Percentiles rank a stretch among this genome's conserved stretches.
Evolutionary conservation across 2,329 filamentous ascomycete species (phyloP).

Genomic region (Daldinia sp.): DNA sequence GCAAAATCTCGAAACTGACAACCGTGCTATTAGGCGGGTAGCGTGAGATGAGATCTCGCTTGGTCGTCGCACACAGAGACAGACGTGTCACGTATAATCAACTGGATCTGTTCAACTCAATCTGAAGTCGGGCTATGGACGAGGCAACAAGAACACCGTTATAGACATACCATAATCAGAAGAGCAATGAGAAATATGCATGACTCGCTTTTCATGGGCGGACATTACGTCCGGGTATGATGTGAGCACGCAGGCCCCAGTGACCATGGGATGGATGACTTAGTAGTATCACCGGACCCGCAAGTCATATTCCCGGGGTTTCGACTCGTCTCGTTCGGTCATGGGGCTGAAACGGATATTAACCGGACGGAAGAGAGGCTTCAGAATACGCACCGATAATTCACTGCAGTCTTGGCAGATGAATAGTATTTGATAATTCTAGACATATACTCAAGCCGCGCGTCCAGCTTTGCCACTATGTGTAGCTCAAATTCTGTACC

Average conservation of each 20-base stretch:
- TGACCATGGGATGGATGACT: neutral
- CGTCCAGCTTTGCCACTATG: neutral
- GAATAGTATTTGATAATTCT: neutral
- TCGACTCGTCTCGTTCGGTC: conserved; percentile 7
- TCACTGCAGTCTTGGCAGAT: neutral
- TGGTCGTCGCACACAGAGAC: neutral
- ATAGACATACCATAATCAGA: neutral
- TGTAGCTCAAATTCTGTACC: too few species aligned
- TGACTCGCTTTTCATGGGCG: conserved; percentile 14
- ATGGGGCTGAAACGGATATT: conserved; percentile 1
- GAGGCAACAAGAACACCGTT: neutral
- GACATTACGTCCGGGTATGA: neutral
- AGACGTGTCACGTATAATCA: neutral
- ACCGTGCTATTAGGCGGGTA: neutral
- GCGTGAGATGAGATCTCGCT: neutral
- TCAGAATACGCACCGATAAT: neutral
- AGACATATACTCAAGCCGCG: neutral
- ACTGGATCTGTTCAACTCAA: neutral
- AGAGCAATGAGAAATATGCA: neutral
- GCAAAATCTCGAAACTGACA: neutral
- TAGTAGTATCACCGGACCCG: neutral
- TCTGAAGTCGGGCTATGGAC: neutral
- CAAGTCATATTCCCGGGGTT: neutral
- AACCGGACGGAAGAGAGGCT: neutral
- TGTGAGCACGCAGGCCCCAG: neutral